phyloP scores from a whole-genome alignment of 345 rosid species.

The Ailanthus altissimus region DNA sequence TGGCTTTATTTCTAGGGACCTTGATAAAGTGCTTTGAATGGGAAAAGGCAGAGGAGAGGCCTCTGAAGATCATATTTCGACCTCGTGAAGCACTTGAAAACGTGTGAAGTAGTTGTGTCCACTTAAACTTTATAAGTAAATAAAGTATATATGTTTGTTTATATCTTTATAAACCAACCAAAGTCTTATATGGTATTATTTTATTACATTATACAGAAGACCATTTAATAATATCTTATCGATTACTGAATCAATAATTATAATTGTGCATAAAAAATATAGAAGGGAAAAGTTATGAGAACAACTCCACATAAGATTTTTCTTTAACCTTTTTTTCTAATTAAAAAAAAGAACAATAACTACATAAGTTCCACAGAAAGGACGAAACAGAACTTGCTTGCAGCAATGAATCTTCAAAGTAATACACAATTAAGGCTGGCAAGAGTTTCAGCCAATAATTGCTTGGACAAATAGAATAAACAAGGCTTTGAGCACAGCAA shows the following conservation, averaged over 20 bases:
- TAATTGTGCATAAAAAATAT: too few relatives aligned
- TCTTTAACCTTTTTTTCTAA: too few relatives aligned
- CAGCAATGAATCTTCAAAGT: neutral
- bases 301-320: too few relatives aligned
- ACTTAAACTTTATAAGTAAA: too few relatives aligned
- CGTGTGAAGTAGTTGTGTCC: too few relatives aligned
- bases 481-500: neutral
- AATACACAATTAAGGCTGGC: neutral
- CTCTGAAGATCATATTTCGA: conserved; percentile 17
- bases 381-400: neutral
- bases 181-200: too few relatives aligned
- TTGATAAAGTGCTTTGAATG: conserved; percentile 36
- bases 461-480: neutral
- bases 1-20: conserved; percentile 21
- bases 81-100: conserved; percentile 9
- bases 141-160: neutral
- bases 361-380: too few relatives aligned
- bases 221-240: too few relatives aligned
- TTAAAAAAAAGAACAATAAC: too few relatives aligned
- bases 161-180: too few relatives aligned
- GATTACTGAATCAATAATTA: too few relatives aligned
- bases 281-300: neutral
- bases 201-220: too few relatives aligned
- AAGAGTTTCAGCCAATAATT: neutral
- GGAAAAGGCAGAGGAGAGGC: conserved; percentile 19